Evolutionary conservation across 306 rosid genomes (phyloP).

Genomic region (Benincasa hispida): DNA sequence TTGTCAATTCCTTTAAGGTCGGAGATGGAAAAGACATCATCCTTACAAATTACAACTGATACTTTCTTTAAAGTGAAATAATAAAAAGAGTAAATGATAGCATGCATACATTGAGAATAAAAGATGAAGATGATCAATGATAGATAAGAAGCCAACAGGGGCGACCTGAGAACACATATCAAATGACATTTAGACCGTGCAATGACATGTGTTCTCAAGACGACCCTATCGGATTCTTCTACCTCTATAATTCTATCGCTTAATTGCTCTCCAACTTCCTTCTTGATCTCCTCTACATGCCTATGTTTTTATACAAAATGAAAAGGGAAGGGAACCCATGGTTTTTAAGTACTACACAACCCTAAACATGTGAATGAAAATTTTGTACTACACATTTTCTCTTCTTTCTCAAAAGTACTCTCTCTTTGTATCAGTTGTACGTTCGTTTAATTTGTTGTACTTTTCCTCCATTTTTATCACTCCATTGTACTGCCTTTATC

Average conservation of each 20-base stretch:
- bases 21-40: no score
- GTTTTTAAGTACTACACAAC: neutral
- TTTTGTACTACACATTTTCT: neutral
- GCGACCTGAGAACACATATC: conserved; percentile 6
- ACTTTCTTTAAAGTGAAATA: no score
- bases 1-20: no score
- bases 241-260: neutral
- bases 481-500: neutral
- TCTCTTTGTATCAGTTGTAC: neutral
- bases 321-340: neutral
- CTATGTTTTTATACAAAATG: neutral
- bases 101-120: no score
- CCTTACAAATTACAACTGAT: no score
- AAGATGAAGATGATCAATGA: no score
- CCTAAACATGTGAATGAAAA: neutral
- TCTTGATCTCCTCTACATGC: neutral
- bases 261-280: neutral
- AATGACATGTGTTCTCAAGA: neutral
- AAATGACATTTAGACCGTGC: neutral
- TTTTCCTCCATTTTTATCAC: neutral
- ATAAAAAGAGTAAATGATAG: no score
- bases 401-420: neutral
- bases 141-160: neutral
- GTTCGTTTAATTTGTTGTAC: neutral
- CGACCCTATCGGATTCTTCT: neutral